These are phyloP conservation scores for Phytophthora rubi DNA, from an alignment of 352 stramenopile species.

Conservation along the genomic window DNA sequence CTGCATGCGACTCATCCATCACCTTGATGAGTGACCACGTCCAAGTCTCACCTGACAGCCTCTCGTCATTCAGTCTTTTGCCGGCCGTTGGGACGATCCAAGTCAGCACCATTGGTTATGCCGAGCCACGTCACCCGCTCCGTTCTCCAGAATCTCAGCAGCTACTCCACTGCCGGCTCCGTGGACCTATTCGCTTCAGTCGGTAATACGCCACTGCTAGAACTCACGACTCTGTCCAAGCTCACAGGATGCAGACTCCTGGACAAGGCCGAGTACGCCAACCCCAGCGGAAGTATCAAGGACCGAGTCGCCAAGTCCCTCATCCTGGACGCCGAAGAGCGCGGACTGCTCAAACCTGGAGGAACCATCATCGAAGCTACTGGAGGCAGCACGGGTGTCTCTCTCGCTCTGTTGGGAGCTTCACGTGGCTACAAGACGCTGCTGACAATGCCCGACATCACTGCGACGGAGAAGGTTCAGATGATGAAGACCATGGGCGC, in stretches of 20 bases:
- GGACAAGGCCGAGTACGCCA: slow-evolving; percentile 86
- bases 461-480: slow-evolving; percentile 76
- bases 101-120: neutral
- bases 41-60: neutral
- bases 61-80: slow-evolving; percentile 16
- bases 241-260: slow-evolving; percentile 81
- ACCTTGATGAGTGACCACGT: slow-evolving; percentile 18
- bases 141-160: neutral
- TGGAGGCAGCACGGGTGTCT: slow-evolving; percentile 93
- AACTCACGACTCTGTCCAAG: slow-evolving; percentile 68
- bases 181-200: slow-evolving; percentile 67
- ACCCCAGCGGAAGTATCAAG: slow-evolving; percentile 95
- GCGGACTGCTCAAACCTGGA: slow-evolving; percentile 78
- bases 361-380: slow-evolving; percentile 84
- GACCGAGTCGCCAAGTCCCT: slow-evolving; percentile 93
- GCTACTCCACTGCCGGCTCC: neutral
- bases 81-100: neutral
- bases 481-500: slow-evolving; percentile 83
- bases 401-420: slow-evolving; percentile 88
- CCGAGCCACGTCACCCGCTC: neutral
- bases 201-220: slow-evolving; percentile 77
- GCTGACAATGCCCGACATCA: slow-evolving; percentile 79
- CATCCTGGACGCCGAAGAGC: slow-evolving; percentile 91
- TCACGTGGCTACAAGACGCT: slow-evolving; percentile 86
- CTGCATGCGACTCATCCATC: slow-evolving; percentile 3